Percentiles rank a stretch among this genome's conserved stretches.
These are phyloP conservation scores for Neospora caninum DNA, from an alignment of 169 alveolate genomes.

Conservation along the genomic window DNA sequence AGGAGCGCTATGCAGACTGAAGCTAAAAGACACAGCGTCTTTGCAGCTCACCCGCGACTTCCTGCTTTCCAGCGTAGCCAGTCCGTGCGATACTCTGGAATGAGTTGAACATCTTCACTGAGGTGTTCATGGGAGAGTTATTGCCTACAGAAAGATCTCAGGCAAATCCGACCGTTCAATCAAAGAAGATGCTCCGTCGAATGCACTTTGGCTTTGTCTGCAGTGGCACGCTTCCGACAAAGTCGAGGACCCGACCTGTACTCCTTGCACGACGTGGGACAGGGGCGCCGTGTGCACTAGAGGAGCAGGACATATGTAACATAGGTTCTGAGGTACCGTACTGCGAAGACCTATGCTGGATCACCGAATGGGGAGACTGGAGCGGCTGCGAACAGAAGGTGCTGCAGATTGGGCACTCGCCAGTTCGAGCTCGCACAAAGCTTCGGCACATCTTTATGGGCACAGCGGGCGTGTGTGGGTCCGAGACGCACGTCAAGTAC, in stretches of 20 bases:
- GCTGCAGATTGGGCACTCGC: neutral
- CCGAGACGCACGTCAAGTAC: neutral
- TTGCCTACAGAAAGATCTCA: too few species aligned
- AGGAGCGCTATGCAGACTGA: too few species aligned
- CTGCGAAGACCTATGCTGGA: constrained; percentile 1
- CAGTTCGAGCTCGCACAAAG: constrained; percentile 1
- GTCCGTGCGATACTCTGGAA: too few species aligned
- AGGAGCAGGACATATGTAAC: neutral
- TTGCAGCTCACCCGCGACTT: too few species aligned
- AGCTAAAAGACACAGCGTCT: too few species aligned
- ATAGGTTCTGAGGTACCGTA: neutral
- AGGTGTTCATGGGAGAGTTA: too few species aligned
- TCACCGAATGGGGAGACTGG: constrained; percentile 24
- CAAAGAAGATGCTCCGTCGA: too few species aligned
- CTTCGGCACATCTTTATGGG: neutral
- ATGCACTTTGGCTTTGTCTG: neutral
- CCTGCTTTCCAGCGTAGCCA: too few species aligned
- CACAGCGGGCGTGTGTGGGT: neutral
- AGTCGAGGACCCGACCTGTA: neutral
- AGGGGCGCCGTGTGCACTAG: neutral
- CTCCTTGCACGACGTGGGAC: neutral
- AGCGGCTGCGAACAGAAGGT: constrained; percentile 1
- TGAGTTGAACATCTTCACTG: too few species aligned
- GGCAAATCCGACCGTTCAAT: too few species aligned
- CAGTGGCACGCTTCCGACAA: neutral